Percentiles rank a stretch among this genome's conserved stretches.
Conservation (phyloP, 345 rosid species). For the Eucalyptus urophylla region DNA sequence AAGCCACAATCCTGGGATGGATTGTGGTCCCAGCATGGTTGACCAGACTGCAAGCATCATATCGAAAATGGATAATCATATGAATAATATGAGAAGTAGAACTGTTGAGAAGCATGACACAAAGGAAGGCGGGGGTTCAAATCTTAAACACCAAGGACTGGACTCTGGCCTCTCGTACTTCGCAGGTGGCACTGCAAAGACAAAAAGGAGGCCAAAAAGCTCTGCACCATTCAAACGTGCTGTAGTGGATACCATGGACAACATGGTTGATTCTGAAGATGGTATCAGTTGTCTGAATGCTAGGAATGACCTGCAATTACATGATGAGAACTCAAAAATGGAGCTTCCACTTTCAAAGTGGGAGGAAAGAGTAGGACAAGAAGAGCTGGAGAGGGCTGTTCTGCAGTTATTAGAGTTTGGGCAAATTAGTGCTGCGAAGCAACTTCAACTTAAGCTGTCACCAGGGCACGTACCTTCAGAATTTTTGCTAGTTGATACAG, state of each 20-base stretch:
- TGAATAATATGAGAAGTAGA: slow-evolving; percentile 48
- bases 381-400: slow-evolving; percentile 90
- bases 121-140: slow-evolving; percentile 31
- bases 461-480: slow-evolving; percentile 68
- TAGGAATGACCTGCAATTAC: slow-evolving; percentile 47
- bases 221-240: slow-evolving; percentile 45
- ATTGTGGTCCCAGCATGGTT: slow-evolving; percentile 53
- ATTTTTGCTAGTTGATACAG: slow-evolving; percentile 60
- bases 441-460: slow-evolving; percentile 86
- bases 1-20: slow-evolving; percentile 24
- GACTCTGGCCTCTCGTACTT: slow-evolving; percentile 32
- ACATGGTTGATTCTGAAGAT: slow-evolving; percentile 51
- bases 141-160: slow-evolving; percentile 36
- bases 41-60: slow-evolving; percentile 79
- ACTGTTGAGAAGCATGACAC: slow-evolving; percentile 50
- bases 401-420: slow-evolving; percentile 91
- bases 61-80: slow-evolving; percentile 90
- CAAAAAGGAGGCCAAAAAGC: slow-evolving; percentile 80
- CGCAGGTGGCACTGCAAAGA: slow-evolving; percentile 36
- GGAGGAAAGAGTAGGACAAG: slow-evolving; percentile 88
- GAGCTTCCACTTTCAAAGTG: slow-evolving; percentile 82
- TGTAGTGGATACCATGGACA: slow-evolving; percentile 44
- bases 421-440: slow-evolving; percentile 90
- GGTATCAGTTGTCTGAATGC: slow-evolving; percentile 14
- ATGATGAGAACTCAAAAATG: slow-evolving; percentile 50